Percentiles rank a stretch among this genome's conserved stretches.
Conservation (phyloP, 139 green algal genomes). For the Chlorella sp. region DNA sequence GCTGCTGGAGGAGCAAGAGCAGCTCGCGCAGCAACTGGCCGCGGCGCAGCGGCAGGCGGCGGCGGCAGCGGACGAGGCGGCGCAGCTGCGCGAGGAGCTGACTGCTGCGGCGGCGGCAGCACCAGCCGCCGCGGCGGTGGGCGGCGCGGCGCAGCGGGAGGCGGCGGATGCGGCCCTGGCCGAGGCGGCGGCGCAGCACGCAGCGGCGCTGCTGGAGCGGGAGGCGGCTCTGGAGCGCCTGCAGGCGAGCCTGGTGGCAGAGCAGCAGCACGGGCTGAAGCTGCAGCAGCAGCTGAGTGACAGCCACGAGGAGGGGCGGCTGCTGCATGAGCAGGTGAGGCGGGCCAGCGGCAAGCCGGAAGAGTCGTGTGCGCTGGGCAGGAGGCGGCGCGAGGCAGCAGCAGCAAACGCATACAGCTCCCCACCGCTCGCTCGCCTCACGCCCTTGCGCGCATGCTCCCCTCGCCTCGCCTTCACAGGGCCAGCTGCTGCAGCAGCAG, state of each 20-base stretch:
- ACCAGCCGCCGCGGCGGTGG: not conserved
- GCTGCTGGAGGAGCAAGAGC: conserved; percentile 22
- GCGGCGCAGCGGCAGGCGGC: not conserved
- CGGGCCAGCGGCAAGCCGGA: no score
- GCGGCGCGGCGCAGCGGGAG: no score
- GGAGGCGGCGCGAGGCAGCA: no score
- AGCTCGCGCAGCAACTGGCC: conserved; percentile 9
- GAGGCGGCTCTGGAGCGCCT: not conserved
- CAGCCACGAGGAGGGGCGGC: not conserved
- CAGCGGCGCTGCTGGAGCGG: no score
- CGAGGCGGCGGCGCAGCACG: no score
- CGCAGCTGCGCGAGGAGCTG: not conserved
- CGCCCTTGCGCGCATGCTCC: no score
- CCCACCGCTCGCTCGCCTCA: no score
- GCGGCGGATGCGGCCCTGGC: no score
- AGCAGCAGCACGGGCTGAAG: not conserved
- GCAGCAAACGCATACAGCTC: no score
- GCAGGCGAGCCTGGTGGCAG: not conserved
- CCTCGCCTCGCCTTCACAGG: no score
- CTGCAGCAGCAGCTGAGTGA: not conserved
- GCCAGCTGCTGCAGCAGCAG: no score
- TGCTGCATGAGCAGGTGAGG: not conserved
- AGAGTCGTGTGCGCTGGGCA: no score
- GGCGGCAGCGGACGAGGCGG: not conserved
- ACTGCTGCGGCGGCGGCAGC: not conserved